phyloP scores from a whole-genome alignment of 169 alveolate species.

The Plasmodium coatneyi region DNA sequence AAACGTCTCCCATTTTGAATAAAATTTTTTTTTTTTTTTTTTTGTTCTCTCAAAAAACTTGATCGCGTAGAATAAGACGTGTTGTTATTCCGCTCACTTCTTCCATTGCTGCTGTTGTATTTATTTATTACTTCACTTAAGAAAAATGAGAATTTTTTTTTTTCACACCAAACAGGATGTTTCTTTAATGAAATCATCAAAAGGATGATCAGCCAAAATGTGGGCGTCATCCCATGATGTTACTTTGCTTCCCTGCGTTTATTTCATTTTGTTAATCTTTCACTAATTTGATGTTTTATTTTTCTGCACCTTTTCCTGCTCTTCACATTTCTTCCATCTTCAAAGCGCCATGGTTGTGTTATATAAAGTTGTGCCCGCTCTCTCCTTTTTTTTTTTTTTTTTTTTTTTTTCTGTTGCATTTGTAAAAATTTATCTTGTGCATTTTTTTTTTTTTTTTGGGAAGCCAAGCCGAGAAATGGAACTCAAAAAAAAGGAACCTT shows the following conservation, averaged over 20 bases:
- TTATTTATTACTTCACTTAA: not conserved
- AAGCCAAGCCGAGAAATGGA: not conserved
- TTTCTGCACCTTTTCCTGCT: not conserved
- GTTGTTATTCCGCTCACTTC: not conserved
- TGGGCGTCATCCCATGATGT: slow-evolving; percentile 33
- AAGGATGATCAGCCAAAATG: slow-evolving; percentile 27
- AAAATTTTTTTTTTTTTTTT: not conserved
- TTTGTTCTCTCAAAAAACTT: not conserved
- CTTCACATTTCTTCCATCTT: not conserved
- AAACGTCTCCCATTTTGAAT: not conserved
- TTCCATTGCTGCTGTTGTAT: not conserved
- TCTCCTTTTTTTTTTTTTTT: not conserved
- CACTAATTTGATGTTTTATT: not conserved
- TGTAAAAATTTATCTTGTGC: not conserved
- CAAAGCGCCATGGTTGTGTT: not conserved
- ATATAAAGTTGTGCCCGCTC: not conserved
- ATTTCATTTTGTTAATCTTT: not conserved
- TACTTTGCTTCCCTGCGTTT: not conserved
- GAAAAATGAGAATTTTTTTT: slow-evolving; percentile 12
- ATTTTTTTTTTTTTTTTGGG: not conserved
- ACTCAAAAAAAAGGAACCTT: not conserved
- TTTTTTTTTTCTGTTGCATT: slow-evolving; percentile 2
- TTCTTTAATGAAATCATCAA: slow-evolving; percentile 46
- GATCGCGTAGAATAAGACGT: not conserved
- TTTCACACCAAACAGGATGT: slow-evolving; percentile 12